phyloP scores from a whole-genome alignment of 1,284 basidiomycete genomes.

The Dichomitus squalens region DNA sequence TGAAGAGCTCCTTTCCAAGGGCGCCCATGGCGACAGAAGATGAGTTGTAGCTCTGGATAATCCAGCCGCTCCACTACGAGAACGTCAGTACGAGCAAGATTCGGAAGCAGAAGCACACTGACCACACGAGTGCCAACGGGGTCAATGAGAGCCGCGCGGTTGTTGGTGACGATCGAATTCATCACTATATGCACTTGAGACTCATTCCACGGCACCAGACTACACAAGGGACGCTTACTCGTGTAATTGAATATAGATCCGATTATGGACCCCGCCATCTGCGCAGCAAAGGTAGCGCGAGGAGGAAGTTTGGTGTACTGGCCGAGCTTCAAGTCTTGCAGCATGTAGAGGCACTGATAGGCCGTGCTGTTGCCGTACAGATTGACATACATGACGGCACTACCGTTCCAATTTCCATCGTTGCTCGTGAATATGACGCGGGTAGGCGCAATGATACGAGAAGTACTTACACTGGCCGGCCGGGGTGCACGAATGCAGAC shows the following conservation, averaged over 20 bases:
- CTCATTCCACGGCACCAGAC: not conserved
- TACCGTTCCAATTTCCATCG: too few relatives aligned
- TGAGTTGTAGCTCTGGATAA: slow-evolving; percentile 55
- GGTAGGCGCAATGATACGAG: not conserved
- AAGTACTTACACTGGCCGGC: slow-evolving; percentile 50
- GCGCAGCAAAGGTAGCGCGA: slow-evolving; percentile 47
- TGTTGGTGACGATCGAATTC: slow-evolving; percentile 49
- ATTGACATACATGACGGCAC: slow-evolving; percentile 55
- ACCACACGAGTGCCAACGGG: slow-evolving; percentile 51
- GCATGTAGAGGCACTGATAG: slow-evolving; percentile 58
- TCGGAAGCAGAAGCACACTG: slow-evolving; percentile 13
- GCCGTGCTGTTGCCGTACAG: slow-evolving; percentile 61
- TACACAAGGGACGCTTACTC: slow-evolving; percentile 32
- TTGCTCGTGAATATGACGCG: not conserved
- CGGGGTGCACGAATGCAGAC: slow-evolving; percentile 61
- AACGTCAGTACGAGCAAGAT: slow-evolving; percentile 7
- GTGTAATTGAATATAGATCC: slow-evolving; percentile 55
- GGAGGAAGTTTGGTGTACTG: slow-evolving; percentile 62
- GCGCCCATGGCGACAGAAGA: slow-evolving; percentile 60
- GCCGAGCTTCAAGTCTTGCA: slow-evolving; percentile 59
- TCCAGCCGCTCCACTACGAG: slow-evolving; percentile 53
- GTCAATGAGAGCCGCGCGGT: slow-evolving; percentile 49
- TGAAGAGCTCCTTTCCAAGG: slow-evolving; percentile 49
- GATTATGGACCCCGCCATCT: slow-evolving; percentile 48
- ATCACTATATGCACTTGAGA: slow-evolving; percentile 41